A percentile compares a stretch with the other conserved stretches of the same genome.
Evolutionary conservation across 345 rosid genomes (phyloP).

Genomic region (Eucalyptus guilfoylei): DNA sequence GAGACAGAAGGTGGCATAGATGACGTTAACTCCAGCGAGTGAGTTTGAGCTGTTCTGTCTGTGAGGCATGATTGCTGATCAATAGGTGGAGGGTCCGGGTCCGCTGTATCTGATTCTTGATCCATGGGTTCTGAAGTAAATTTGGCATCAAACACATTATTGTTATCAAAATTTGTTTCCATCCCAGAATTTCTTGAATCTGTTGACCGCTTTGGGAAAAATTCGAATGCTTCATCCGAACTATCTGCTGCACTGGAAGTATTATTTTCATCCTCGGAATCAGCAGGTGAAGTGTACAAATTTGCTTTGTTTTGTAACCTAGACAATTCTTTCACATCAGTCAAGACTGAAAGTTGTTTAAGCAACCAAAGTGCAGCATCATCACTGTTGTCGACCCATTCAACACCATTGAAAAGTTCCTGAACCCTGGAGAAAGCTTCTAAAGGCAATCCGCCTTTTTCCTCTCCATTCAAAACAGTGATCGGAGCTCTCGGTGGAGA

Average conservation of each 20-base stretch:
- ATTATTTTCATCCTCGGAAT: conserved; percentile 91
- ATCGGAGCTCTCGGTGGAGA: conserved; percentile 59
- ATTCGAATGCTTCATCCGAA: conserved; percentile 83
- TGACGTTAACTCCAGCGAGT: conserved; percentile 6
- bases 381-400: conserved; percentile 77
- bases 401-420: conserved; percentile 86
- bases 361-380: conserved; percentile 96
- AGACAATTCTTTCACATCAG: conserved; percentile 75
- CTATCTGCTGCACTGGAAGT: conserved; percentile 92
- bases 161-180: conserved; percentile 24
- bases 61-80: conserved; percentile 11
- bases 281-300: conserved; percentile 53
- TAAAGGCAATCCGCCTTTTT: conserved; percentile 93
- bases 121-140: conserved; percentile 18
- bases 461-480: conserved; percentile 75
- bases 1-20: not conserved
- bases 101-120: conserved; percentile 14
- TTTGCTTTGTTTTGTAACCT: conserved; percentile 58
- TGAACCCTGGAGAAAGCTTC: conserved; percentile 98
- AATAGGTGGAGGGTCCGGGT: conserved; percentile 5
- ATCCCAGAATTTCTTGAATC: conserved; percentile 9
- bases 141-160: conserved; percentile 19
- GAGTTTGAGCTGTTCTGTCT: conserved; percentile 11
- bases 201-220: conserved; percentile 21
- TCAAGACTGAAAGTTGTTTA: conserved; percentile 75